phyloP scores from a whole-genome alignment of 441 rosid genomes.

The Erysimum cheiri region DNA sequence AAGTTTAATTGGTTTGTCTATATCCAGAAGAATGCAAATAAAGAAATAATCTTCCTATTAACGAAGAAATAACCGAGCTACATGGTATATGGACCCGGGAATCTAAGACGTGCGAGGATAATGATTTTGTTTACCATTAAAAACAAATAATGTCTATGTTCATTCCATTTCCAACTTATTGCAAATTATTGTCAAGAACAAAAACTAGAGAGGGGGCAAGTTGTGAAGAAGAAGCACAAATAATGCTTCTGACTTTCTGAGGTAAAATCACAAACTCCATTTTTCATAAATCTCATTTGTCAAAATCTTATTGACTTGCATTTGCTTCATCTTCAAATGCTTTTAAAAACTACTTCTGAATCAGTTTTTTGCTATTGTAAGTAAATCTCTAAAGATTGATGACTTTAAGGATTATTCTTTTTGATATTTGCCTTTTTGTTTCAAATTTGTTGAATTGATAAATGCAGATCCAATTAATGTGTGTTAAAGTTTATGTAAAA shows the following conservation, averaged over 20 bases:
- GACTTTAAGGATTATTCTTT: slow-evolving; percentile 12
- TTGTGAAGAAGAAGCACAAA: slow-evolving; percentile 23
- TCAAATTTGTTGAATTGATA: not conserved
- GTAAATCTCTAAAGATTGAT: slow-evolving; percentile 14
- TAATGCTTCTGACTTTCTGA: not conserved
- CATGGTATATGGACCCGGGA: slow-evolving; percentile 34
- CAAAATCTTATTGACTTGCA: not conserved
- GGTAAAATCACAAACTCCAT: slow-evolving; percentile 22
- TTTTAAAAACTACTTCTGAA: not conserved
- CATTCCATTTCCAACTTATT: slow-evolving; percentile 31
- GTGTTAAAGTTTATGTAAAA: no score
- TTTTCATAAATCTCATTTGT: not conserved
- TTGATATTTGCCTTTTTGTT: not conserved
- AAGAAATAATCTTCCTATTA: slow-evolving; percentile 7
- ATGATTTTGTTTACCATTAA: slow-evolving; percentile 37
- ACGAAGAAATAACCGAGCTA: slow-evolving; percentile 1
- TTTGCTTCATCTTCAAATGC: not conserved
- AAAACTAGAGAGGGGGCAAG: not conserved
- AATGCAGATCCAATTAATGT: slow-evolving; percentile 24
- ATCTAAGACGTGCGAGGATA: slow-evolving; percentile 45
- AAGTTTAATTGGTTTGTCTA: slow-evolving; percentile 12
- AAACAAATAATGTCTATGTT: slow-evolving; percentile 36
- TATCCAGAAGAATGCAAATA: slow-evolving; percentile 5
- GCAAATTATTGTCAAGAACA: slow-evolving; percentile 19
- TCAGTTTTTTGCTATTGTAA: no score